These are phyloP conservation scores for Prunus kanzakura DNA, from an alignment of 306 rosid genomes.

Conservation along the genomic window DNA sequence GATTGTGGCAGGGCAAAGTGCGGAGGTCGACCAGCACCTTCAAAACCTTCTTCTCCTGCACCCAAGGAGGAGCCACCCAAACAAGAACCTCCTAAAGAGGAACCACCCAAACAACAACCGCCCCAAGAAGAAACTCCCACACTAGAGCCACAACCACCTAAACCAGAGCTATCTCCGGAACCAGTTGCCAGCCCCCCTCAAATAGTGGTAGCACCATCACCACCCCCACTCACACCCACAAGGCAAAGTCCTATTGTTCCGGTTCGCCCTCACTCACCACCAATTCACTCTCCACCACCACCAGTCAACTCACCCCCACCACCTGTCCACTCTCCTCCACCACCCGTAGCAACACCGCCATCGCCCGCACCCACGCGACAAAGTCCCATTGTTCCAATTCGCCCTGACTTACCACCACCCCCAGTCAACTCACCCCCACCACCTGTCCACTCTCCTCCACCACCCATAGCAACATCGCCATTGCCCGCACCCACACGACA, in stretches of 20 bases:
- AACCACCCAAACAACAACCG: background rate
- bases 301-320: background rate
- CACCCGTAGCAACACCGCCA: background rate
- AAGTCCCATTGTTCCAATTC: too few relatives aligned
- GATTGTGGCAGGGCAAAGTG: constrained; percentile 67
- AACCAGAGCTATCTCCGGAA: background rate
- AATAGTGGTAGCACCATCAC: too few relatives aligned
- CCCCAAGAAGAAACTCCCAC: background rate
- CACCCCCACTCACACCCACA: too few relatives aligned
- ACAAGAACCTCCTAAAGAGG: background rate
- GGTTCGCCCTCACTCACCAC: background rate
- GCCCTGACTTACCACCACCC: too few relatives aligned
- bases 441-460: background rate
- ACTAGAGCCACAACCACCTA: background rate
- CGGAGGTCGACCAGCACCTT: constrained; percentile 21
- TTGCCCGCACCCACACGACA: background rate
- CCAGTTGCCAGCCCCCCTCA: background rate
- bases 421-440: too few relatives aligned
- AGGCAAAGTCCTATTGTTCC: background rate
- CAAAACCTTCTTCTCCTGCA: constrained; percentile 15
- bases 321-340: background rate
- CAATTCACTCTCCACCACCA: constrained; percentile 3
- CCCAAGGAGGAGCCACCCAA: constrained; percentile 11
- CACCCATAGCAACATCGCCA: background rate
- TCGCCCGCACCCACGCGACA: too few relatives aligned